phyloP scores from a whole-genome alignment of 176 grass and related monocot genomes.

The Oryza nivara region DNA sequence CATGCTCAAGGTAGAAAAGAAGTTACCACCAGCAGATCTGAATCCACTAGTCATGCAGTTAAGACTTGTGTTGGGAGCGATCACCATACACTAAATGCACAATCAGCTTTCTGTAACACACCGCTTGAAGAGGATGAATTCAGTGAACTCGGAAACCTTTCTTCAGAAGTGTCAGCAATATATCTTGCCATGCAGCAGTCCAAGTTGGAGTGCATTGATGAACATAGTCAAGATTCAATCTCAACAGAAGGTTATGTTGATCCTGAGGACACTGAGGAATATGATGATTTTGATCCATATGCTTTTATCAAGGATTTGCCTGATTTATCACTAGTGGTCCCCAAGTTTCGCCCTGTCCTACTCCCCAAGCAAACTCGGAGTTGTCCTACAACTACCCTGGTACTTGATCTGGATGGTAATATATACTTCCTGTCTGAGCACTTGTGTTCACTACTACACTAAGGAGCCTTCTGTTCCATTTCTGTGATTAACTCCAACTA shows the following conservation, averaged over 20 bases:
- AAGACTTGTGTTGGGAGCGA: constrained; percentile 13
- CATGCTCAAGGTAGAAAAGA: constrained; percentile 28
- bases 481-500: neutral
- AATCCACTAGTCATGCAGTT: constrained; percentile 5
- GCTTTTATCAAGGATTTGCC: constrained; percentile 87
- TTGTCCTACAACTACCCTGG: constrained; percentile 82
- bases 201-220: constrained; percentile 83
- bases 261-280: constrained; percentile 65
- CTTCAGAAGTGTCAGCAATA: constrained; percentile 91
- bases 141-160: constrained; percentile 77
- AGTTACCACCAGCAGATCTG: constrained; percentile 35
- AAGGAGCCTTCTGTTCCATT: neutral
- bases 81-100: constrained; percentile 26
- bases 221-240: constrained; percentile 78
- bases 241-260: constrained; percentile 70
- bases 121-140: constrained; percentile 62
- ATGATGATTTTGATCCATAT: constrained; percentile 87
- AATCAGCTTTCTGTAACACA: constrained; percentile 42
- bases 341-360: constrained; percentile 84
- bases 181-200: constrained; percentile 85
- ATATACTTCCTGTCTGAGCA: neutral
- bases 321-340: constrained; percentile 84
- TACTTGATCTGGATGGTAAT: constrained; percentile 96
- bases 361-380: constrained; percentile 97
- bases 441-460: neutral